A percentile compares a stretch with the other conserved stretches of the same genome.
Evolutionary conservation across 2,329 filamentous ascomycete genomes (phyloP).

Genomic region (Alternaria gansuensis): DNA sequence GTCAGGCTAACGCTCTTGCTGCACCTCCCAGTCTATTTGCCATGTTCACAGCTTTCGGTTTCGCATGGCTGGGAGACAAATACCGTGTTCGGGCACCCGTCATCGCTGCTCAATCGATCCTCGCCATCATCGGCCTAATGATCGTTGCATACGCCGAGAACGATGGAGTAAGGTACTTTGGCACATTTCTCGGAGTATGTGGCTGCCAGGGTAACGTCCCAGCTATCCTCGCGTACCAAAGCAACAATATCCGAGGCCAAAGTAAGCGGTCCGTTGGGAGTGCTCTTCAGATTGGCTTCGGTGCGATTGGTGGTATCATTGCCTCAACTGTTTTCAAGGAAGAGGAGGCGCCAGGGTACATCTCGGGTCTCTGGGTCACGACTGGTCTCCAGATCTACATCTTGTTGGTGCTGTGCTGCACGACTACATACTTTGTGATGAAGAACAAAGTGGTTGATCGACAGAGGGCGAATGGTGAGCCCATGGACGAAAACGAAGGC

Average conservation of each 20-base stretch:
- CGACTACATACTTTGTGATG: constrained; percentile 26
- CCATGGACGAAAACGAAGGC: constrained; percentile 28
- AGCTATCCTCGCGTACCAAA: constrained; percentile 39
- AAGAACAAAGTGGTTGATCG: constrained; percentile 28
- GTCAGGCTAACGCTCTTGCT: constrained; percentile 29
- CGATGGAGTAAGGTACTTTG: constrained; percentile 39
- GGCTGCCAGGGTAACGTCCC: constrained; percentile 35
- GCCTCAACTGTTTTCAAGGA: constrained; percentile 34
- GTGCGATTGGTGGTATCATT: constrained; percentile 40
- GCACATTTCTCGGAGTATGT: constrained; percentile 36
- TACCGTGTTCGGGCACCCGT: constrained; percentile 37
- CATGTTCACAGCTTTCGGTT: constrained; percentile 35
- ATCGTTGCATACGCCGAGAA: constrained; percentile 37
- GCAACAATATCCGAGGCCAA: constrained; percentile 38
- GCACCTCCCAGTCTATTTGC: constrained; percentile 40
- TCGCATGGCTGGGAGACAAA: constrained; percentile 40
- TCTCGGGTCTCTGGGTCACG: constrained; percentile 33
- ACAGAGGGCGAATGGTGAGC: constrained; percentile 25
- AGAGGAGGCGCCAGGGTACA: constrained; percentile 35
- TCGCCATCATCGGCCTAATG: constrained; percentile 37
- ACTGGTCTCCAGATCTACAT: constrained; percentile 34
- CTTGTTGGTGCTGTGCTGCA: constrained; percentile 21
- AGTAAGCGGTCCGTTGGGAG: constrained; percentile 34
- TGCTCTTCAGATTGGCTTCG: constrained; percentile 37
- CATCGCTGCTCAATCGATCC: constrained; percentile 31